These are phyloP conservation scores for Bacterosira constricta DNA, from an alignment of 108 stramenopile species.

Conservation along the genomic window DNA sequence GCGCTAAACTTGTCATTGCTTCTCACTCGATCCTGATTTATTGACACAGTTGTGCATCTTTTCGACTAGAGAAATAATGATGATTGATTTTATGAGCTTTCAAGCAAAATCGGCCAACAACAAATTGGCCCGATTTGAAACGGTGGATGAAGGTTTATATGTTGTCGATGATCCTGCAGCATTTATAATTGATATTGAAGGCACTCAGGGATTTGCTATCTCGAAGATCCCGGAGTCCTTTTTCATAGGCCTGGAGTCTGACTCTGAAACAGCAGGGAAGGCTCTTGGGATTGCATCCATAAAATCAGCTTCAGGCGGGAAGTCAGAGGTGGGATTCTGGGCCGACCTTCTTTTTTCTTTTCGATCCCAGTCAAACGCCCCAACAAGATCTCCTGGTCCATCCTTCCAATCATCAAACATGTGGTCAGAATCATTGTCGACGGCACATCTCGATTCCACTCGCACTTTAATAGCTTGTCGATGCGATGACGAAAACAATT, in stretches of 20 bases:
- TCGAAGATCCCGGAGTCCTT: not conserved
- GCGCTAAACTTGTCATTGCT: not conserved
- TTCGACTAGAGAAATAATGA: too few species aligned
- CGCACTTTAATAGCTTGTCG: not conserved
- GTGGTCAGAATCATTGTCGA: not conserved
- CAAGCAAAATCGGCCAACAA: too few species aligned
- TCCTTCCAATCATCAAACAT: too few species aligned
- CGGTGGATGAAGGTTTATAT: too few species aligned
- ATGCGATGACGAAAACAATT: not conserved
- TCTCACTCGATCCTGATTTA: not conserved
- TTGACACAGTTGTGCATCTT: too few species aligned
- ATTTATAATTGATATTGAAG: not conserved
- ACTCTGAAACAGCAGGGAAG: not conserved
- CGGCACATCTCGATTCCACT: not conserved
- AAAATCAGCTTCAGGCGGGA: not conserved
- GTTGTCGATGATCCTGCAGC: not conserved
- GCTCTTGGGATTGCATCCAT: not conserved
- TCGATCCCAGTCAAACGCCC: not conserved
- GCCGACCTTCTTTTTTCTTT: not conserved
- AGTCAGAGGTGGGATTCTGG: not conserved
- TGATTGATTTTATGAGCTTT: too few species aligned
- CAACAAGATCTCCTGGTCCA: not conserved
- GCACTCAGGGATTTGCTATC: not conserved
- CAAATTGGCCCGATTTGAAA: too few species aligned
- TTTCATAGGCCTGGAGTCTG: not conserved